These are phyloP conservation scores for Candida alai DNA, from an alignment of 805 yeast species.

Conservation along the genomic window DNA sequence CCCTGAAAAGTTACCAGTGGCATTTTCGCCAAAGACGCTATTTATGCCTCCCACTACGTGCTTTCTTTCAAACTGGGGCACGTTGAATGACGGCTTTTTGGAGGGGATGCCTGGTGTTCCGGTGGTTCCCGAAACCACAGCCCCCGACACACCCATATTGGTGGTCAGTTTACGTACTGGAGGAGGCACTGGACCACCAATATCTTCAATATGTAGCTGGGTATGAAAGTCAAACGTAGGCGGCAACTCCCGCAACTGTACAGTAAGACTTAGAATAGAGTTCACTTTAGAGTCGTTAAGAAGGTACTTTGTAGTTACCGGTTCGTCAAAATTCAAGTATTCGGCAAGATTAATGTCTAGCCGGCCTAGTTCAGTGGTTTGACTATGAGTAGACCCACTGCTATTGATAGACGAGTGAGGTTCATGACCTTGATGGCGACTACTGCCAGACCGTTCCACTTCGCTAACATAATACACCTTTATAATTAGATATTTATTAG, in stretches of 20 bases:
- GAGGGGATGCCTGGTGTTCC: neutral
- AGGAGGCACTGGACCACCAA: conserved; percentile 2
- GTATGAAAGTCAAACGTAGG: conserved; percentile 39
- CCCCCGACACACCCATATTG: conserved; percentile 5
- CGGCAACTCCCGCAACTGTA: conserved; percentile 47
- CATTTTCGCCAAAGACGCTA: conserved; percentile 29
- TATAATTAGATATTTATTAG: conserved; percentile 40
- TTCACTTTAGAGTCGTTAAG: conserved; percentile 78
- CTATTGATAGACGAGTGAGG: neutral
- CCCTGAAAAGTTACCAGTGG: too few species aligned
- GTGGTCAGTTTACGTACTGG: conserved; percentile 1
- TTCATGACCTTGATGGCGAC: conserved; percentile 8
- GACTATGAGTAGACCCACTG: neutral
- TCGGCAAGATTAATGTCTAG: conserved; percentile 69
- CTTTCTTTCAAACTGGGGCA: conserved; percentile 38
- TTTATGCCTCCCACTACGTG: conserved; percentile 50
- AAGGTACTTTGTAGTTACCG: conserved; percentile 58
- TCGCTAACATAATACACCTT: conserved; percentile 35
- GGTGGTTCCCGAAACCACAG: neutral
- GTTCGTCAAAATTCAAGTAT: conserved; percentile 53
- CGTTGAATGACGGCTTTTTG: conserved; percentile 21
- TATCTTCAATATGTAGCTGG: conserved; percentile 34
- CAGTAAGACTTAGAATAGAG: conserved; percentile 63
- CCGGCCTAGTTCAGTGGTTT: conserved; percentile 52
- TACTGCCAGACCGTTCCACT: conserved; percentile 13